A percentile compares a stretch with the other conserved stretches of the same genome.
These are phyloP conservation scores for Pterocarpus santalinus DNA, from an alignment of 306 rosid genomes.

Conservation along the genomic window DNA sequence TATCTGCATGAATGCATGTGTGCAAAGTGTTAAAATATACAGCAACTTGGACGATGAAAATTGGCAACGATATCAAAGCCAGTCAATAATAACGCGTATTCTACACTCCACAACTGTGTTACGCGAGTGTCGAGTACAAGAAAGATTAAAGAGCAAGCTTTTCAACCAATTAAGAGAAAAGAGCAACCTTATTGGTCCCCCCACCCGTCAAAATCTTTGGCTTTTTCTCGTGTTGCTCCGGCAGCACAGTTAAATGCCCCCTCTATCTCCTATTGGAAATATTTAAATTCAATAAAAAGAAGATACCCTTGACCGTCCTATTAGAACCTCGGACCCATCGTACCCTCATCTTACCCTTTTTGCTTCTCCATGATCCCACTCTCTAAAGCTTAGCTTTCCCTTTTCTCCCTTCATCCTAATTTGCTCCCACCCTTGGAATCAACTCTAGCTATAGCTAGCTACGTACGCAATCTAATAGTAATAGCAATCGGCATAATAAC, in stretches of 20 bases:
- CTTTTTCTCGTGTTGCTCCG: constrained; percentile 25
- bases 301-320: constrained; percentile 24
- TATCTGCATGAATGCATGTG: constrained; percentile 42
- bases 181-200: not conserved
- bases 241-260: constrained; percentile 43
- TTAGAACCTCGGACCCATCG: constrained; percentile 45
- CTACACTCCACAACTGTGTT: constrained; percentile 5
- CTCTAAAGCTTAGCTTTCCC: not conserved
- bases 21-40: constrained; percentile 29
- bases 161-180: not conserved
- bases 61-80: constrained; percentile 1
- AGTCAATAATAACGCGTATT: constrained; percentile 14
- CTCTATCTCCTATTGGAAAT: not conserved
- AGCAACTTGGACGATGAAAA: constrained; percentile 32
- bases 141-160: not conserved
- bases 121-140: not conserved
- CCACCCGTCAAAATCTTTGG: not conserved
- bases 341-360: not conserved
- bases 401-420: not conserved
- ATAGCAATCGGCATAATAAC: not conserved
- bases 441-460: not conserved
- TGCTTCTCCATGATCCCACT: not conserved
- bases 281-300: constrained; percentile 1
- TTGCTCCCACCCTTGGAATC: not conserved
- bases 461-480: not conserved